Percentiles rank a stretch among this genome's conserved stretches.
Conservation (phyloP, 371 early-diverging fungal species). For the Amoeboaphelidium protococcarum region DNA sequence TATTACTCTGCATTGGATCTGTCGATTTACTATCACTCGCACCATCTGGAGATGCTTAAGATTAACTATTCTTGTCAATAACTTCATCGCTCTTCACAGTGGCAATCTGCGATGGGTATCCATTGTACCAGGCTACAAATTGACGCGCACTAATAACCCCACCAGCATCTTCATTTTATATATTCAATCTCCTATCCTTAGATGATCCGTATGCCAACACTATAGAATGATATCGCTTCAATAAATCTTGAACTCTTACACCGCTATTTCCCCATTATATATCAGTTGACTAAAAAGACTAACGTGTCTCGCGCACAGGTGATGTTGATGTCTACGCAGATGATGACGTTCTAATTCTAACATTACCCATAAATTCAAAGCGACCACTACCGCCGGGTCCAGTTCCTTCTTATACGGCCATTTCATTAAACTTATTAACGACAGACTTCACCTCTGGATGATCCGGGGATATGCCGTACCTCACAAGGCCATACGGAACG, state of each 20-base stretch:
- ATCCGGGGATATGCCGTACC: slow-evolving; percentile 95
- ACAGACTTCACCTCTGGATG: slow-evolving; percentile 92
- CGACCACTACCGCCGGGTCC: slow-evolving; percentile 52
- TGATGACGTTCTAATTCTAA: too few relatives aligned
- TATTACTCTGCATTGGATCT: too few relatives aligned
- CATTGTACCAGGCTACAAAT: slow-evolving; percentile 91
- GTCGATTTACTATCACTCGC: too few relatives aligned
- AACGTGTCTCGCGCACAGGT: too few relatives aligned
- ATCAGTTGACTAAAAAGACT: too few relatives aligned
- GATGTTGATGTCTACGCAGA: too few relatives aligned
- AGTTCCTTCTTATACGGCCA: slow-evolving; percentile 36
- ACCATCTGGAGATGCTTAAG: too few relatives aligned
- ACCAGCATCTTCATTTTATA: slow-evolving; percentile 32
- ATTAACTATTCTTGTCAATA: too few relatives aligned
- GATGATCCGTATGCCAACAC: slow-evolving; percentile 69
- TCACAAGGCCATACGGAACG: slow-evolving; percentile 70
- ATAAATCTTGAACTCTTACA: slow-evolving; percentile 22
- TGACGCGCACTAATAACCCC: slow-evolving; percentile 50
- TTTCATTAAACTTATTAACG: slow-evolving; percentile 52
- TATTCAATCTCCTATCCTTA: slow-evolving; percentile 31
- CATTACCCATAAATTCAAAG: slow-evolving; percentile 7
- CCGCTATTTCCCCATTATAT: too few relatives aligned
- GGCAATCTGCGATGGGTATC: slow-evolving; percentile 29
- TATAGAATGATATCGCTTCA: slow-evolving; percentile 39
- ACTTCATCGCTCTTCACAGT: too few relatives aligned